Conservation (phyloP, 352 stramenopile species). For the Globisporangium splendens region DNA sequence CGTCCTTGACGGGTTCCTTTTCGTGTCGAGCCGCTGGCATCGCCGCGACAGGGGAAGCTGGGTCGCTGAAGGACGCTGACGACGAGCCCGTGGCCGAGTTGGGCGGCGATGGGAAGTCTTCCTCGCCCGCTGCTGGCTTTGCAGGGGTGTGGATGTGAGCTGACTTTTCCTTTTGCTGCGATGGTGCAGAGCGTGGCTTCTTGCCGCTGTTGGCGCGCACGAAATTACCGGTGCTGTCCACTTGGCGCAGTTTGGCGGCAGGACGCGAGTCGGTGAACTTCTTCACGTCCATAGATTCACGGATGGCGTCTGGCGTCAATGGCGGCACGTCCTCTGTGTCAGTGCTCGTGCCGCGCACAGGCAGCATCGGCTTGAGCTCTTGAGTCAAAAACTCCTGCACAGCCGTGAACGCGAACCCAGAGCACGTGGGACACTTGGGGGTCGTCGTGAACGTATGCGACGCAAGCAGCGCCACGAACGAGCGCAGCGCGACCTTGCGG, state of each 20-base stretch:
- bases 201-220: constrained; percentile 13
- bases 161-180: constrained; percentile 10
- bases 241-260: constrained; percentile 34
- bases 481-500: constrained; percentile 68
- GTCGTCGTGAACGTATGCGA: constrained; percentile 81
- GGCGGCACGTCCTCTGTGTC: constrained; percentile 6
- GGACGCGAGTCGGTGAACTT: constrained; percentile 67
- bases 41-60: constrained; percentile 6
- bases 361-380: constrained; percentile 16
- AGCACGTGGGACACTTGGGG: constrained; percentile 80
- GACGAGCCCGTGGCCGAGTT: constrained; percentile 20
- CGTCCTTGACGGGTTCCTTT: background rate
- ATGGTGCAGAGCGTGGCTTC: constrained; percentile 9
- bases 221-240: constrained; percentile 73
- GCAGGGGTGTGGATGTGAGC: constrained; percentile 1
- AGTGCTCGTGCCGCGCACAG: background rate
- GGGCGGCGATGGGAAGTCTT: constrained; percentile 9
- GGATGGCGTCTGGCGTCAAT: constrained; percentile 33
- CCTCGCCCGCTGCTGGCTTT: constrained; percentile 5
- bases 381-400: constrained; percentile 78
- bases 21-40: background rate
- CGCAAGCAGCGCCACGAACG: constrained; percentile 66
- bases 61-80: constrained; percentile 12
- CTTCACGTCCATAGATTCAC: constrained; percentile 74
- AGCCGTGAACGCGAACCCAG: constrained; percentile 60